Conservation (phyloP, 768 basidiomycete species). For the Hemileccinum rubropunctum region DNA sequence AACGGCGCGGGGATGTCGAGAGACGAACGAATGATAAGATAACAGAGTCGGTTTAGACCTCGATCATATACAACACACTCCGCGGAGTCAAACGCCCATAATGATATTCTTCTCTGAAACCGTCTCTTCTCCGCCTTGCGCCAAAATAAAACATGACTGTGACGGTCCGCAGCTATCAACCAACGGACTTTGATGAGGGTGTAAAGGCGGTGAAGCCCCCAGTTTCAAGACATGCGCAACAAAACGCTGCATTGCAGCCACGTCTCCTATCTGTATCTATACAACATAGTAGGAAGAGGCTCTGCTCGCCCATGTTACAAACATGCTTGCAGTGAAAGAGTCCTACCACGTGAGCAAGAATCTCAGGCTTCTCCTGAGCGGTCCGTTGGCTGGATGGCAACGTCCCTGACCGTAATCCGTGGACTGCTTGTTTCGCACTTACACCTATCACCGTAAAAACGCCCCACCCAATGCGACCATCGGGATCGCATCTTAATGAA, state of each 20-base stretch:
- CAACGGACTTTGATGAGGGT: not conserved
- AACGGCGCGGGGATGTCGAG: slow-evolving; percentile 17
- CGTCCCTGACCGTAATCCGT: slow-evolving; percentile 19
- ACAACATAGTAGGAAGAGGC: too few relatives aligned
- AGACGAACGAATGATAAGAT: slow-evolving; percentile 25
- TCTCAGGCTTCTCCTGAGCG: not conserved
- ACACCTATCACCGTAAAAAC: not conserved
- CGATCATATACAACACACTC: slow-evolving; percentile 14
- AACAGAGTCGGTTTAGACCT: slow-evolving; percentile 11
- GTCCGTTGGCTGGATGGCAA: not conserved
- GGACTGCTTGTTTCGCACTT: not conserved
- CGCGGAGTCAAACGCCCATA: slow-evolving; percentile 19
- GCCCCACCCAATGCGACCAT: not conserved
- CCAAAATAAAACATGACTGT: not conserved
- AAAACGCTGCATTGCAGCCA: slow-evolving; percentile 6
- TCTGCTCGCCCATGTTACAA: too few relatives aligned
- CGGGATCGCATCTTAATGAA: not conserved
- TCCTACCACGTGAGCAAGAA: not conserved
- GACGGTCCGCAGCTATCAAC: not conserved
- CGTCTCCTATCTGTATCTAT: not conserved
- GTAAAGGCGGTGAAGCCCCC: too few relatives aligned
- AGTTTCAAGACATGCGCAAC: too few relatives aligned
- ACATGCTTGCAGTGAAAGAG: too few relatives aligned
- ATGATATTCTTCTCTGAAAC: not conserved
- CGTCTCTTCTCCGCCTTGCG: slow-evolving; percentile 4